Base-by-base conservation (phyloP, 1,139 yeast species). In the Geotrichum klebahnii region DNA sequence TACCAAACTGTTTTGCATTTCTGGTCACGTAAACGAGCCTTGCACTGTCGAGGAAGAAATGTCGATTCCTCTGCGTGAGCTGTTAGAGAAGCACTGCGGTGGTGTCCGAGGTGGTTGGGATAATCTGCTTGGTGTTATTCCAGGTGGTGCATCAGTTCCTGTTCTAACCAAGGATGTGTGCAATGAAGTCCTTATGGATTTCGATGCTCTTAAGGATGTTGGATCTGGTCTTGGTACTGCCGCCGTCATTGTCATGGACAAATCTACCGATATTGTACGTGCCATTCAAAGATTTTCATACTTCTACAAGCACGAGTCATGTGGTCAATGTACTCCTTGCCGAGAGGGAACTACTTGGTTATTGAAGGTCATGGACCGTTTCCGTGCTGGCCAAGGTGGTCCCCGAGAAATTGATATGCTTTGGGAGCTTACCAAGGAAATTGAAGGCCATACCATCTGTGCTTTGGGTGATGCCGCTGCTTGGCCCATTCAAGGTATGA, bases 241-340 rank as follows among this genome's bases (percentile, higher is more conserved):
- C 45, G 95, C 95, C 19, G 95, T 86, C 53, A 86, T 86, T 68
- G 95, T 86, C 52, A 80, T 86, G 87, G 84, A 85, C 73, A 84
- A 85, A 73, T 80, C 82, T 62, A 84, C 94, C 38, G 95, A 86
- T 66, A 78, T 86, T 53, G 80, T 86, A 55, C 79, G 88, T 59
- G 94, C 92, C 57, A 86, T 86, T 66, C 94, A 87, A 69, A 78
- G 95, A 69, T 79, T 87, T 62, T 69, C 90, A 42, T 80, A 83
- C 48, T 86, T 86, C 68, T 87, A 85, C 74, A 84, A 83, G 73
- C 95, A 86, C 69, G 95, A 86, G 75, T 84, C 94, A 9, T 86
- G 95, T 72, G 95, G 95, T 55, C 95, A 86, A 72, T 86, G 95
- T 74, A 86, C 96, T 14, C 96, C 96, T 53, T 87, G 96, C 72